A percentile compares a stretch with the other conserved stretches of the same genome.
Conservation (phyloP, 345 rosid species). For the Citrus unshiu region DNA sequence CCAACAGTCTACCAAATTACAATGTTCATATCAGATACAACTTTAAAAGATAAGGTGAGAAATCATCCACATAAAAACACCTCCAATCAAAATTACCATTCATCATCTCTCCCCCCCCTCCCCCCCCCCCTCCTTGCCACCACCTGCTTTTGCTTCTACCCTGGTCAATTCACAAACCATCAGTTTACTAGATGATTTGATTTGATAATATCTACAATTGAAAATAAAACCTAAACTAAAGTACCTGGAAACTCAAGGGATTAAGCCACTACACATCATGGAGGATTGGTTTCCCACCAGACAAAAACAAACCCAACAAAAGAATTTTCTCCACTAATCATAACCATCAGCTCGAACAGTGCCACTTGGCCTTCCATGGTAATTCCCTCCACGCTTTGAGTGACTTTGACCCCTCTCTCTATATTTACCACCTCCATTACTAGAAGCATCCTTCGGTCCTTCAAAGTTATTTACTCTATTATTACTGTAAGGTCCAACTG, state of each 20-base stretch:
- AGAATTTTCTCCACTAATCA: constrained; percentile 31
- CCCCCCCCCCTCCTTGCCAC: not conserved
- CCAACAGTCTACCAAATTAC: constrained; percentile 27
- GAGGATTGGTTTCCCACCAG: not conserved
- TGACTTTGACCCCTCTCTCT: constrained; percentile 66
- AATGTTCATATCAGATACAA: constrained; percentile 20
- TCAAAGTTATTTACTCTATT: constrained; percentile 38
- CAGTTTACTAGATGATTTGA: constrained; percentile 13
- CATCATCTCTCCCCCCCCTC: not conserved
- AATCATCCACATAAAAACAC: constrained; percentile 20
- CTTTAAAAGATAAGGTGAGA: constrained; percentile 12
- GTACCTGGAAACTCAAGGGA: constrained; percentile 31
- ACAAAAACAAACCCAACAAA: constrained; percentile 5
- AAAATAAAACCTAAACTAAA: constrained; percentile 13
- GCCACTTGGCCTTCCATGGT: constrained; percentile 47
- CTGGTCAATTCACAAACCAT: constrained; percentile 32
- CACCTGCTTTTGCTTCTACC: constrained; percentile 27
- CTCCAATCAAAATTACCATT: constrained; percentile 7
- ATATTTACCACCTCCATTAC: constrained; percentile 46
- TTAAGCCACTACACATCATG: constrained; percentile 9
- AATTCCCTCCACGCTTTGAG: constrained; percentile 50
- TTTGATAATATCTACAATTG: constrained; percentile 10
- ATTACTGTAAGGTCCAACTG: constrained; percentile 48
- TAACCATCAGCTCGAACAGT: constrained; percentile 35
- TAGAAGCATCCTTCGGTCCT: constrained; percentile 48